phyloP scores from a whole-genome alignment of 169 alveolate genomes.

The Plasmodium sp. region DNA sequence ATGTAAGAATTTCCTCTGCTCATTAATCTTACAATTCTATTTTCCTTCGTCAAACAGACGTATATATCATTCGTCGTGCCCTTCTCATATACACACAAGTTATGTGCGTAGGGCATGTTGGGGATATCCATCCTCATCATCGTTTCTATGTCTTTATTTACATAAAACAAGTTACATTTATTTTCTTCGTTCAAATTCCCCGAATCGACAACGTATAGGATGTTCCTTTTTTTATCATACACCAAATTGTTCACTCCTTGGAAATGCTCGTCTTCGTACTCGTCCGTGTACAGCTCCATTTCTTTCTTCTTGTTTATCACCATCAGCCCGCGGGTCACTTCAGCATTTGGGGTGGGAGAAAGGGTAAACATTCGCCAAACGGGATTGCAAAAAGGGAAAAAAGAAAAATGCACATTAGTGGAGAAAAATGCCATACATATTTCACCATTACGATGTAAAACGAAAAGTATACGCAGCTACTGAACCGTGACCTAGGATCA shows the following conservation, averaged over 20 bases:
- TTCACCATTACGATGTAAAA: not conserved
- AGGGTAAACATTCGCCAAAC: not conserved
- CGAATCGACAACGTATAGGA: constrained; percentile 51
- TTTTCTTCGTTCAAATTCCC: constrained; percentile 71
- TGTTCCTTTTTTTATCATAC: constrained; percentile 28
- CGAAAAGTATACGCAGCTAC: not conserved
- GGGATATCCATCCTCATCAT: constrained; percentile 32
- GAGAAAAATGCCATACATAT: not conserved
- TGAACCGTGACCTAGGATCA: not conserved
- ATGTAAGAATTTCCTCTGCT: constrained; percentile 63
- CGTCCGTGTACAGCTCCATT: constrained; percentile 41
- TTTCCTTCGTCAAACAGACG: constrained; percentile 71
- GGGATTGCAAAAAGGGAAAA: not conserved
- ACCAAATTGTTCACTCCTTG: constrained; percentile 23
- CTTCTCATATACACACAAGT: constrained; percentile 51
- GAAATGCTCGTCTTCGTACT: constrained; percentile 41
- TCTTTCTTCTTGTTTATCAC: constrained; percentile 45
- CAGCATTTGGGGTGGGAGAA: not conserved
- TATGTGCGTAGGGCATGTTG: constrained; percentile 31
- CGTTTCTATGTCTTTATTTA: constrained; percentile 71
- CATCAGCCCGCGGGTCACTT: constrained; percentile 65
- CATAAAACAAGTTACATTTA: constrained; percentile 45
- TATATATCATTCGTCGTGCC: constrained; percentile 12
- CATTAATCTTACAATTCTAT: constrained; percentile 48
- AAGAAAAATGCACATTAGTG: not conserved